Evolutionary conservation across 163 green algal genomes (phyloP).

Genomic region (Volvox carteri): DNA sequence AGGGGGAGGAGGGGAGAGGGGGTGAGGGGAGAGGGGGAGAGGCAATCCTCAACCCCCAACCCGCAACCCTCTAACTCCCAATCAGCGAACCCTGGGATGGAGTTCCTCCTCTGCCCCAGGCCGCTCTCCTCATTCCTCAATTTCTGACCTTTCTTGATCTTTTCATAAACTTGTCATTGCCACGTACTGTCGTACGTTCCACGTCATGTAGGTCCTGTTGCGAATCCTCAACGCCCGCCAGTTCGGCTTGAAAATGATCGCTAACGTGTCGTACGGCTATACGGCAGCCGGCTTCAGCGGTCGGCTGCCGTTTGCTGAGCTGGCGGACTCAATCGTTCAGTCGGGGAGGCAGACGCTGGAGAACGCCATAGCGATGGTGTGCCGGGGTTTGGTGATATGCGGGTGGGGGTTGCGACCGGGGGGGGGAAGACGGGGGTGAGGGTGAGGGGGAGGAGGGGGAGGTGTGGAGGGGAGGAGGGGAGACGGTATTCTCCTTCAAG

Average conservation of each 20-base stretch:
- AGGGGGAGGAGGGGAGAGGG: neutral
- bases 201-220: constrained; percentile 71
- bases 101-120: neutral
- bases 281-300: constrained; percentile 92
- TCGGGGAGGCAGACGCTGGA: constrained; percentile 90
- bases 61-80: neutral
- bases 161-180: no score
- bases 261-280: constrained; percentile 87
- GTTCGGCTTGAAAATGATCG: constrained; percentile 96
- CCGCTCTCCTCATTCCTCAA: neutral
- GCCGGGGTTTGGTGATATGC: no score
- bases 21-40: neutral
- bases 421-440: no score
- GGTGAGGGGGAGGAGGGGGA: no score
- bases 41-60: neutral
- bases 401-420: no score
- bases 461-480: no score
- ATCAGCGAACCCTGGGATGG: neutral
- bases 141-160: no score
- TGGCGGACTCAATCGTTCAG: constrained; percentile 97
- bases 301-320: constrained; percentile 96
- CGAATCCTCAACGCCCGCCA: constrained; percentile 93
- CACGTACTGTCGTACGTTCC: no score
- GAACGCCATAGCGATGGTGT: constrained; percentile 84
- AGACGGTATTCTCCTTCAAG: no score